Base-by-base conservation (phyloP, 2,329 filamentous ascomycete species). In the Colletotrichum cereale region DNA sequence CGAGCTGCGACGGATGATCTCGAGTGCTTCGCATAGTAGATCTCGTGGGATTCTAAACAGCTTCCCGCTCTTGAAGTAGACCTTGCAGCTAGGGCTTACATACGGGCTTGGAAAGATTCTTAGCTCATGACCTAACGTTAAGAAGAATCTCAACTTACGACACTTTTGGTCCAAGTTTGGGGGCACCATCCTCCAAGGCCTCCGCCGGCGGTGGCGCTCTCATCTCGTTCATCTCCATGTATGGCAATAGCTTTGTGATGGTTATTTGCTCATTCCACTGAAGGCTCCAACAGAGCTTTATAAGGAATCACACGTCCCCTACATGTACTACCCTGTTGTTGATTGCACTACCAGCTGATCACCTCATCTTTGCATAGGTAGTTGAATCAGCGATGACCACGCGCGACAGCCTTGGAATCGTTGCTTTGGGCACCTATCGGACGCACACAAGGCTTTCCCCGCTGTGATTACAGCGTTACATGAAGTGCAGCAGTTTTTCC, bases 31-130 rank as follows among this genome's bases (percentile, higher is more conserved):
- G 31, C 29, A 48, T 3, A 61, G 29, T 7, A 61, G 42, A 12
- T 36, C 44, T 29, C 42, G 42, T 4, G 57, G 57, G 1, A 61
- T 21, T 21, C 12, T 36, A 2, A 36, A 61, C 16, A 4, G 42
- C 42, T 48, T 26, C 5, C 57, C 29, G 40, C 42, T 48, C 42
- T 26, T 24, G 21, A 61, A 61, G 40, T 48, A 61, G 57, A 61
- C 42, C 7, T 36, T 21, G 14, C 57, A 61, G 29, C 21, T 36
- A 2, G 42, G 21, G 44, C 57, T 48, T 26, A 29, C 21, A 7
- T 61, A 61, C 5, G 57, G 57, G 26, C 57, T 61, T 36, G 26
- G 5, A 24, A 31, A 7, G 1, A 7, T 31, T 8, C 6, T 61
- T 36, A 61, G 57, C 6, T 4, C 8, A 29, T 5, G 21, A 48